Evolutionary conservation across 495 filamentous ascomycete genomes (phyloP).

Genomic region (Hypoxylon rickii): DNA sequence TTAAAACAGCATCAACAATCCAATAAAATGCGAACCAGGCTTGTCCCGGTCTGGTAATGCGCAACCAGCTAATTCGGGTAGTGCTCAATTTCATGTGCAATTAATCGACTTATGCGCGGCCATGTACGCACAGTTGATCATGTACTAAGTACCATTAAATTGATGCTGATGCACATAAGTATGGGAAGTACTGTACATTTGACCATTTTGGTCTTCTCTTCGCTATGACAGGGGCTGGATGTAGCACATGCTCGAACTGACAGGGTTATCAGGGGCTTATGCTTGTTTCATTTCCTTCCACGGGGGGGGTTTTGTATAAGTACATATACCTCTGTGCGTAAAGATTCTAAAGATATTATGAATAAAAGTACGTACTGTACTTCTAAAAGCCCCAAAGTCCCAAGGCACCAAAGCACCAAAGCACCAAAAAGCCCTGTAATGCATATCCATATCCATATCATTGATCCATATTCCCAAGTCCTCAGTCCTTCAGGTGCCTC

Average conservation of each 20-base stretch:
- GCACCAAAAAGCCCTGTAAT: no score
- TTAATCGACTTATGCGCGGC: slow-evolving; percentile 28
- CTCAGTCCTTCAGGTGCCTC: no score
- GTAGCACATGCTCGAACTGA: slow-evolving; percentile 36
- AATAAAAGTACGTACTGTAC: no score
- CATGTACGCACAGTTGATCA: no score
- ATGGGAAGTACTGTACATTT: slow-evolving; percentile 36
- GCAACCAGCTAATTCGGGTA: slow-evolving; percentile 31
- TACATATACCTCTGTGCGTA: no score
- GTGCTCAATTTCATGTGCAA: slow-evolving; percentile 34
- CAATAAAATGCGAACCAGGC: slow-evolving; percentile 14
- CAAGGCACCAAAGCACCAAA: no score
- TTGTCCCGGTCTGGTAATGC: slow-evolving; percentile 28
- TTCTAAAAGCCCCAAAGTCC: no score
- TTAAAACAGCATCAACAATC: slow-evolving; percentile 1
- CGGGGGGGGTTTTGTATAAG: no score
- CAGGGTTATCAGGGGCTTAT: slow-evolving; percentile 34
- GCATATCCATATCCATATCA: slow-evolving; percentile 7
- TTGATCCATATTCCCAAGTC: slow-evolving; percentile 10
- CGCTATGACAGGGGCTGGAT: slow-evolving; percentile 26
- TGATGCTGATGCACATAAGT: no score
- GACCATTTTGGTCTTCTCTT: no score
- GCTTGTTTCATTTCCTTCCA: slow-evolving; percentile 39
- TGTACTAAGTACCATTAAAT: no score
- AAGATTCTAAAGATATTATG: no score